Base-by-base conservation (phyloP, 257 asterid genomes). In the Solanum chiquidenum region DNA sequence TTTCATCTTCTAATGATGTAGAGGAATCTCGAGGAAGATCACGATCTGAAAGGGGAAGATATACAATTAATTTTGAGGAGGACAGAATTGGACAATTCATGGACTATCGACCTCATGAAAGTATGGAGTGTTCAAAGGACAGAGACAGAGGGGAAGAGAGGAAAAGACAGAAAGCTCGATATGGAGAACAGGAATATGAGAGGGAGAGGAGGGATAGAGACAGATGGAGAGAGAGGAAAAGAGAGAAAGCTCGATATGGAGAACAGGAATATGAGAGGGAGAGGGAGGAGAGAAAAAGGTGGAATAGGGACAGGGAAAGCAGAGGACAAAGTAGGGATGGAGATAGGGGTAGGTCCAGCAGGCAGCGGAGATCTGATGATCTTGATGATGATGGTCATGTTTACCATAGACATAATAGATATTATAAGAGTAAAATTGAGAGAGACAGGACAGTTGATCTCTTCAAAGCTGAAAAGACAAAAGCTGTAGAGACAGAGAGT, bases 321-420 rank as follows among this genome's bases (percentile, higher is more conserved):
- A 91, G 93, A 89, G 90, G 87, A 55, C 91, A 92, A 89, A 89
- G 87, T 23, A 89, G 90, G 72, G 88, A 69, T 37, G 40, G 92
- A 91, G 95, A 91, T 10, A 87, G 92, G 84, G 40, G 40, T 37
- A 35, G 38, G 38, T 35, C 87, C 79, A 87, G 89, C 87, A 92
- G 94, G 91, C 93, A 84, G 79, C 90, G 84, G 38, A 49, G 60
- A 49, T 49, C 21, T 49, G 60, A 49, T 14, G 60, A 49, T 18
- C 60, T 49, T 49, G 21, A 14, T 18, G 93, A 90, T 86, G 88
- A 84, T 87, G 91, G 93, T 87, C 90, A 86, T 87, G 77, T 58
- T 73, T 93, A 90, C 89, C 90, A 91, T 85, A 91, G 96, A 90
- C 90, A 86, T 83, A 38, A 38, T 38, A 38, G 44, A 38, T 11